A percentile compares a stretch with the other conserved stretches of the same genome.
phyloP scores from a whole-genome alignment of 31 red algal genomes.

The Porphyra umbilicalis region DNA sequence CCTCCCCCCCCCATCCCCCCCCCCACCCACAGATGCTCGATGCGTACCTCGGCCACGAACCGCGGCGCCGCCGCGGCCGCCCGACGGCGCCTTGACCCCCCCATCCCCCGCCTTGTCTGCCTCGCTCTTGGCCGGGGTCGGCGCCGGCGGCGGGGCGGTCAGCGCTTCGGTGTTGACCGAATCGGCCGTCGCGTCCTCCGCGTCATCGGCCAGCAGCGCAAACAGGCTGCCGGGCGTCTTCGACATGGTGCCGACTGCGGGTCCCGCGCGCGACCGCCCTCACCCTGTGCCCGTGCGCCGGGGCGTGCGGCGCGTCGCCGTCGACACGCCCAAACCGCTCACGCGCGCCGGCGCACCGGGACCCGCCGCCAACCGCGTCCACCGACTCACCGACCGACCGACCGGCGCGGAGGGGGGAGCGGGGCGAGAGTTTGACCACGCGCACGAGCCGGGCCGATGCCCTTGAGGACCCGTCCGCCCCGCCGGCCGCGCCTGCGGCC shows the following conservation, averaged over 20 bases:
- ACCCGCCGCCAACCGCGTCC: neutral
- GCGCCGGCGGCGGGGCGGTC: neutral
- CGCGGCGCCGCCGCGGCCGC: neutral
- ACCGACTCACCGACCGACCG: neutral
- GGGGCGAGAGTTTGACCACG: neutral
- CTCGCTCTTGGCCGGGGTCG: neutral
- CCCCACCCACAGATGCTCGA: neutral
- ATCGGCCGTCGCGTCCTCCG: neutral
- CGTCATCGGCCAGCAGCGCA: constrained; percentile 5
- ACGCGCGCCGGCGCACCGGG: neutral
- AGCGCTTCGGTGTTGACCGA: constrained; percentile 7
- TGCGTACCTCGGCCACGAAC: neutral
- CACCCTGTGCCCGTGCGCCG: too few species aligned
- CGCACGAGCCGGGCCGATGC: neutral
- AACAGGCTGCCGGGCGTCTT: constrained; percentile 1
- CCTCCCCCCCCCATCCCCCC: neutral
- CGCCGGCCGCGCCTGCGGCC: neutral
- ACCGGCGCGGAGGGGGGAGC: neutral
- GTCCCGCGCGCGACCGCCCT: neutral
- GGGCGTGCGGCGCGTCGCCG: neutral
- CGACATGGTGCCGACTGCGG: neutral
- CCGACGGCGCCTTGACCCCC: neutral
- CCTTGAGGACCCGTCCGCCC: neutral
- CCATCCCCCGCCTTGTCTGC: neutral
- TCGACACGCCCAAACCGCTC: neutral